These are phyloP conservation scores for Blechomonas ayalai DNA, from an alignment of 208 protist species.

Conservation along the genomic window DNA sequence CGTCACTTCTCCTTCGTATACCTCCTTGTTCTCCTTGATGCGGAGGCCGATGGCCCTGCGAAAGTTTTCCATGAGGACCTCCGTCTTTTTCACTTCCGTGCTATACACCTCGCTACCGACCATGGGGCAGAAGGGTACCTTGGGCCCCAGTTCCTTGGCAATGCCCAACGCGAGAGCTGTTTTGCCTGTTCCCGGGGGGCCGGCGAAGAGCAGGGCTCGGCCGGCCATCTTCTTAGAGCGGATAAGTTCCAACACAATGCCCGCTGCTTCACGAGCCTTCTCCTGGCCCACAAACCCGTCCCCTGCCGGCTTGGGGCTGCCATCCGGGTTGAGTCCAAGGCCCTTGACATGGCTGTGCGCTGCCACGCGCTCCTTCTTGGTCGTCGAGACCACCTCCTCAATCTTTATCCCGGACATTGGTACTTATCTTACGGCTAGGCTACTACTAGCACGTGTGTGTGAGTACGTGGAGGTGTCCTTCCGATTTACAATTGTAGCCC, in stretches of 20 bases:
- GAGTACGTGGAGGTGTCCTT: not conserved
- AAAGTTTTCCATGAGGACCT: conserved; percentile 99
- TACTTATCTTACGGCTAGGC: not conserved
- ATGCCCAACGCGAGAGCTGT: conserved; percentile 97
- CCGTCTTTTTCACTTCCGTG: conserved; percentile 99
- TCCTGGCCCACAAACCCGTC: conserved; percentile 98
- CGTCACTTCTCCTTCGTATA: conserved; percentile 99
- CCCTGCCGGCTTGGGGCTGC: conserved; percentile 54
- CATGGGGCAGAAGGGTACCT: conserved; percentile 99
- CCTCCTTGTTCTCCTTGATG: conserved; percentile 99
- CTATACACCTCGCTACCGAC: conserved; percentile 99
- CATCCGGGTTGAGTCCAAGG: conserved; percentile 94
- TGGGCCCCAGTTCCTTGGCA: conserved; percentile 98
- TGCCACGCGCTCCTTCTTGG: conserved; percentile 94
- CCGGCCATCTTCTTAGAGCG: conserved; percentile 99
- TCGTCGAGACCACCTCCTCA: conserved; percentile 96
- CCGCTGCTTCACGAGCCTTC: conserved; percentile 96
- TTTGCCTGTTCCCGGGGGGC: conserved; percentile 98
- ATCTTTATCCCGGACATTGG: conserved; percentile 91
- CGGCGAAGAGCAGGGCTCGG: conserved; percentile 98
- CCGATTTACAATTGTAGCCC: not conserved
- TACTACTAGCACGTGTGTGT: not conserved
- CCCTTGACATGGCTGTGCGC: conserved; percentile 99
- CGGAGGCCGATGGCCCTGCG: conserved; percentile 98
- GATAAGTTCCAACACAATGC: conserved; percentile 98